Conservation (phyloP, 306 rosid species). For the Rosa rugosa region DNA sequence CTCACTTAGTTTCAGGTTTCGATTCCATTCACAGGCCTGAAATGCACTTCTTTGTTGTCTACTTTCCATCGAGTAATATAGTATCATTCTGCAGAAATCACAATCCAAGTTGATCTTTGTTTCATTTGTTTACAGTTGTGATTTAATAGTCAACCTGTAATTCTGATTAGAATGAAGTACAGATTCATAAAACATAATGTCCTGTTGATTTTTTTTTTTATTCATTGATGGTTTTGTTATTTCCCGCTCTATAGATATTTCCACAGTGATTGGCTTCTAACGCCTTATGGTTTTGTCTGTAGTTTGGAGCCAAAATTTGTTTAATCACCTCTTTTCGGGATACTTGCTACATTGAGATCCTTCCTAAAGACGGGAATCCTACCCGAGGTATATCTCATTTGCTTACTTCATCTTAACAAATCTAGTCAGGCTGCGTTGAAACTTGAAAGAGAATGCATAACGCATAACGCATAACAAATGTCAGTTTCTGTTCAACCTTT, state of each 20-base stretch:
- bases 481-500: neutral
- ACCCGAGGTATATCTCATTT: constrained; percentile 55
- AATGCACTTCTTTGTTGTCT: neutral
- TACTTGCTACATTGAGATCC: constrained; percentile 84
- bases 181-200: neutral
- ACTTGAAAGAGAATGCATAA: too few species aligned
- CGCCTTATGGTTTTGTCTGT: constrained; percentile 32
- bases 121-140: neutral
- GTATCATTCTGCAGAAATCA: neutral
- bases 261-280: constrained; percentile 31
- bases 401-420: neutral
- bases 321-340: constrained; percentile 91
- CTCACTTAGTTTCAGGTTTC: neutral
- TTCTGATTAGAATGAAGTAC: neutral
- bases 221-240: neutral
- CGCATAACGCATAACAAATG: too few species aligned
- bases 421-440: neutral
- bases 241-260: constrained; percentile 3
- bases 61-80: neutral
- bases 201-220: neutral
- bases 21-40: neutral
- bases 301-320: constrained; percentile 89
- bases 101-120: neutral
- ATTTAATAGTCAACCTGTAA: neutral
- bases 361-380: constrained; percentile 69